phyloP scores from a whole-genome alignment of 805 yeast species.

The Clavispora fructus region DNA sequence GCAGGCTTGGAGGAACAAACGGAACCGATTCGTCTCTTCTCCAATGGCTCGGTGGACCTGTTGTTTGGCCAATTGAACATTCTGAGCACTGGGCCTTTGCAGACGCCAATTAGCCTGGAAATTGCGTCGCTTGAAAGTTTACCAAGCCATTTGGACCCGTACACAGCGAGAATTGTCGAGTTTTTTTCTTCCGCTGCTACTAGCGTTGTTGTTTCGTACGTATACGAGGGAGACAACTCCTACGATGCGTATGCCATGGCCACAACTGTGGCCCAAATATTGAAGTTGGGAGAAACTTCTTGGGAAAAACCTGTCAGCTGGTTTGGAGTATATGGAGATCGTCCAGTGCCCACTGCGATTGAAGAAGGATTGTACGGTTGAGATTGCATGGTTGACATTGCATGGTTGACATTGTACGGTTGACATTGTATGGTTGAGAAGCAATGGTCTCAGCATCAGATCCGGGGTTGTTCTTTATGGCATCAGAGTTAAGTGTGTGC shows the following conservation, averaged over 20 bases:
- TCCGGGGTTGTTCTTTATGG: too few species aligned
- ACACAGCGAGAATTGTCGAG: constrained; percentile 10
- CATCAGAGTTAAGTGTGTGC: too few species aligned
- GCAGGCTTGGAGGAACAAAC: constrained; percentile 43
- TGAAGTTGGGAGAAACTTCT: constrained; percentile 14
- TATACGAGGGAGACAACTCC: constrained; percentile 88
- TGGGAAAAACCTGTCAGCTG: constrained; percentile 71
- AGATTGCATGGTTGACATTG: neutral
- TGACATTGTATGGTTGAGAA: too few species aligned
- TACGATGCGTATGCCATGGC: constrained; percentile 60
- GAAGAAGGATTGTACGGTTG: constrained; percentile 75
- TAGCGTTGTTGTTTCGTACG: constrained; percentile 51
- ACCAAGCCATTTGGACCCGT: neutral
- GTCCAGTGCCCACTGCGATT: constrained; percentile 57
- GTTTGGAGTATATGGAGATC: constrained; percentile 79
- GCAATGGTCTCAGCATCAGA: too few species aligned
- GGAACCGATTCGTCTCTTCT: constrained; percentile 19
- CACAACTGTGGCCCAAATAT: constrained; percentile 22
- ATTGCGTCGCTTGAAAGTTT: neutral
- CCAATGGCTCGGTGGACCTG: constrained; percentile 28
- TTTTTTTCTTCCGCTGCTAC: constrained; percentile 8
- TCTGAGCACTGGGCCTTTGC: constrained; percentile 4
- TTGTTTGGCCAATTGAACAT: constrained; percentile 23
- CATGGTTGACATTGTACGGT: too few species aligned
- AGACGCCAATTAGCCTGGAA: constrained; percentile 4